Evolutionary conservation across 2,329 filamentous ascomycete species (phyloP).

Genomic region (Aspergillus ochraceus): DNA sequence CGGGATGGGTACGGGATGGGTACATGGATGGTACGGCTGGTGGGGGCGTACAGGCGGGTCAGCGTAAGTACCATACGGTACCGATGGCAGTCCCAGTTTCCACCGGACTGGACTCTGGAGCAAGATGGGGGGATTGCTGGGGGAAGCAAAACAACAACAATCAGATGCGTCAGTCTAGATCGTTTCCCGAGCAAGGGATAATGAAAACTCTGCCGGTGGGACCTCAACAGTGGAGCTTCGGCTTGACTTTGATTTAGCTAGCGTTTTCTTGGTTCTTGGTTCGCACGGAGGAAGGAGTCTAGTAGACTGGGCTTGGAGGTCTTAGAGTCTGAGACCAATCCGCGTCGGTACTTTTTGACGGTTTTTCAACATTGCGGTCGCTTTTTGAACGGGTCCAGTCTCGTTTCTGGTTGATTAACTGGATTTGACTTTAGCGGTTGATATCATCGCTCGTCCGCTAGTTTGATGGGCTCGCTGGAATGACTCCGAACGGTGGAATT

Average conservation of each 20-base stretch:
- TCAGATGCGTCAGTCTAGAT: constrained; percentile 8
- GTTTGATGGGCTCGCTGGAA: background rate
- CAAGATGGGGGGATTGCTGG: too few species aligned
- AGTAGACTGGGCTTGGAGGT: background rate
- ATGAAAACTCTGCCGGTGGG: constrained; percentile 24
- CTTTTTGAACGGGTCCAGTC: background rate
- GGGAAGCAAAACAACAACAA: constrained; percentile 7
- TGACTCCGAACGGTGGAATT: background rate
- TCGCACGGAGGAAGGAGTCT: background rate
- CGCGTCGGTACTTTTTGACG: background rate
- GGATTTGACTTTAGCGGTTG: background rate
- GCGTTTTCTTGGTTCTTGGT: background rate
- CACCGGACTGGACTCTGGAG: too few species aligned
- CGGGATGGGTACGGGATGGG: too few species aligned
- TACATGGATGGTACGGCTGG: background rate
- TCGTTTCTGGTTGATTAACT: background rate
- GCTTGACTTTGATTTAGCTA: constrained; percentile 10
- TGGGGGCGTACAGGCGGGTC: background rate
- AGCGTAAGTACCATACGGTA: constrained; percentile 16
- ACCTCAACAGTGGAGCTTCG: constrained; percentile 8
- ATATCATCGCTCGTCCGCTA: background rate
- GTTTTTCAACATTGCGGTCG: background rate
- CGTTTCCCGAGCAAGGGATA: constrained; percentile 18
- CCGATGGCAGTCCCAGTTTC: background rate
- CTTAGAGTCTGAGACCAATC: background rate